A percentile compares a stretch with the other conserved stretches of the same genome.
Evolutionary conservation across 2,329 filamentous ascomycete genomes (phyloP).

Genomic region (Trichoderma arundinaceum): DNA sequence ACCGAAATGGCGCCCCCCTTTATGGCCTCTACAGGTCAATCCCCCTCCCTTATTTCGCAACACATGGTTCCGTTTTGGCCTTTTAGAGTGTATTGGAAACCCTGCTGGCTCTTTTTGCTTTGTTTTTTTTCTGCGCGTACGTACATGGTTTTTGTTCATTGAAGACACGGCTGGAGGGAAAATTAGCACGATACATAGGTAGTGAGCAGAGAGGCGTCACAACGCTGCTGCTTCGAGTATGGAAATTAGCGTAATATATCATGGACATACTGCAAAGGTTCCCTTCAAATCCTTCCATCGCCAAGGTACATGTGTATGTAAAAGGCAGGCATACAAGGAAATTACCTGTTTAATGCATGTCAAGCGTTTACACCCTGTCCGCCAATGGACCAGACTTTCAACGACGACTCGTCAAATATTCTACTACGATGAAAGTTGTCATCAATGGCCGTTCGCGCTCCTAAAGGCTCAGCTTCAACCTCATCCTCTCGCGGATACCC

Average conservation of each 20-base stretch:
- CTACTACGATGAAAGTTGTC: slow-evolving; percentile 1
- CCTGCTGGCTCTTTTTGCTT: neutral
- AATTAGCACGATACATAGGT: slow-evolving; percentile 1
- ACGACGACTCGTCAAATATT: slow-evolving; percentile 36
- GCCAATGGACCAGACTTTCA: slow-evolving; percentile 37
- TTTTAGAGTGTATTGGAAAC: slow-evolving; percentile 4
- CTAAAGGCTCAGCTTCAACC: slow-evolving; percentile 26
- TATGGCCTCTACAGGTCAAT: too few species aligned
- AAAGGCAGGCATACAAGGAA: neutral
- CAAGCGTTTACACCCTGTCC: neutral
- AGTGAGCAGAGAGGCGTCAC: neutral
- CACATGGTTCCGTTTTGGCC: neutral
- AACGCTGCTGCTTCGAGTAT: neutral
- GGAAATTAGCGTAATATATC: neutral
- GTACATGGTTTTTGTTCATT: slow-evolving; percentile 5
- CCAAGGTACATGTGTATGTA: neutral
- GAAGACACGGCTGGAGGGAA: neutral
- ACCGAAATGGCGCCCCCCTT: neutral
- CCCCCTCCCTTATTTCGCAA: too few species aligned
- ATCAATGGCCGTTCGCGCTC: neutral
- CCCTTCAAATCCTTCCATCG: neutral
- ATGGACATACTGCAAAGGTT: neutral
- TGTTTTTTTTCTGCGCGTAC: neutral
- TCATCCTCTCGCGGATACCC: slow-evolving; percentile 37
- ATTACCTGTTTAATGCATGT: neutral